Evolutionary conservation across 768 basidiomycete species (phyloP).

Genomic region (Xerocomellus intermedius): DNA sequence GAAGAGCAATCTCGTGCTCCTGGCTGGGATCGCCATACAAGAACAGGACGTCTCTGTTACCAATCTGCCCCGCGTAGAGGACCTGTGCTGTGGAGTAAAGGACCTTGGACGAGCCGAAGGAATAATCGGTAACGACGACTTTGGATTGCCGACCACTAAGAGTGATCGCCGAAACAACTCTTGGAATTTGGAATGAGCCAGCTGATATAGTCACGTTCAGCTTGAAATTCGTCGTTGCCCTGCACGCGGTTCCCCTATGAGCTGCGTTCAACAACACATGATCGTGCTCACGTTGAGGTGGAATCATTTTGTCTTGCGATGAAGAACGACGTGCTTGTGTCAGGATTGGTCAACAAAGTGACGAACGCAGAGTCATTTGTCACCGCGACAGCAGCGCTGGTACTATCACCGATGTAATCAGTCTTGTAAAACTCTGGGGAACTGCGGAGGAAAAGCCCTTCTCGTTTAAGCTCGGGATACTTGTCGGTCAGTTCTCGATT

Average conservation of each 20-base stretch:
- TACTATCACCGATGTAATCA: conserved; percentile 64
- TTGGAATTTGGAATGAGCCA: conserved; percentile 56
- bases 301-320: conserved; percentile 67
- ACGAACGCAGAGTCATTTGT: conserved; percentile 52
- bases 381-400: conserved; percentile 43
- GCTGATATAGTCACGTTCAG: conserved; percentile 55
- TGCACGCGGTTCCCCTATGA: neutral
- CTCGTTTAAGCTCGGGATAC: conserved; percentile 73
- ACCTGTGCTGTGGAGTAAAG: conserved; percentile 74
- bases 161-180: conserved; percentile 49
- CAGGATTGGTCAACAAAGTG: conserved; percentile 66
- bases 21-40: conserved; percentile 56
- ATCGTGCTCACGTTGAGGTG: conserved; percentile 54
- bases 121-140: conserved; percentile 68
- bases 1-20: conserved; percentile 53
- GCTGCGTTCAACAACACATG: neutral
- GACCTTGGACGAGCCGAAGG: conserved; percentile 61
- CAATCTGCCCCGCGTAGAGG: conserved; percentile 63
- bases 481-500: conserved; percentile 64
- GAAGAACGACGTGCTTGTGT: conserved; percentile 64
- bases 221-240: conserved; percentile 49
- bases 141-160: conserved; percentile 74
- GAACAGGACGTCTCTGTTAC: conserved; percentile 60
- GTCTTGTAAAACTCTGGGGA: conserved; percentile 81
- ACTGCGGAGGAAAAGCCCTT: conserved; percentile 76